Conservation (phyloP, 1,284 basidiomycete species). For the Meira nashicola region DNA sequence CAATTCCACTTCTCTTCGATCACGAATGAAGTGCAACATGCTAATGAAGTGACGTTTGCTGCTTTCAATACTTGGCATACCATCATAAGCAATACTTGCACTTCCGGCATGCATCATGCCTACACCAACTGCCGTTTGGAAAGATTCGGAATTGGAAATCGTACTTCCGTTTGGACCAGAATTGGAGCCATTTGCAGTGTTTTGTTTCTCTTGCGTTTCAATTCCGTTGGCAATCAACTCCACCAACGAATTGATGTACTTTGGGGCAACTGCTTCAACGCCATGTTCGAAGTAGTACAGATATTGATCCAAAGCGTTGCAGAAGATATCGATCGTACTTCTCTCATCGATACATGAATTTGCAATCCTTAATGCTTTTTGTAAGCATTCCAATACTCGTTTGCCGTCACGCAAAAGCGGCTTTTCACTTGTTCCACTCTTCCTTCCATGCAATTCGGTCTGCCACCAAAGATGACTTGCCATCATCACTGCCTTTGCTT, state of each 20-base stretch:
- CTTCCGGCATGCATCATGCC: constrained; percentile 69
- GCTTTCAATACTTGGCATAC: constrained; percentile 61
- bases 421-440: constrained; percentile 5
- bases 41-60: constrained; percentile 86
- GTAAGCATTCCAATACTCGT: constrained; percentile 49
- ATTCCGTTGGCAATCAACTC: constrained; percentile 47
- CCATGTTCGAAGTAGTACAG: constrained; percentile 51
- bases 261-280: constrained; percentile 46
- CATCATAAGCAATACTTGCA: neutral
- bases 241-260: constrained; percentile 48
- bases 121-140: constrained; percentile 32
- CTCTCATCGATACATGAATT: constrained; percentile 51
- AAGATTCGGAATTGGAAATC: neutral
- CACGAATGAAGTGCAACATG: constrained; percentile 75
- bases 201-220: constrained; percentile 18
- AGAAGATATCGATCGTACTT: constrained; percentile 49
- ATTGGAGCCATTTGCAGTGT: constrained; percentile 1
- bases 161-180: constrained; percentile 15
- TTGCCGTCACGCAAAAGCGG: constrained; percentile 45
- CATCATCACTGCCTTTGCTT: constrained; percentile 51
- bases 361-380: constrained; percentile 49
- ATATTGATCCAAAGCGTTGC: constrained; percentile 48
- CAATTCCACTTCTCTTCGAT: constrained; percentile 59
- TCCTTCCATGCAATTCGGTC: constrained; percentile 5
- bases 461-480: constrained; percentile 53